Conservation (phyloP, 2,329 filamentous ascomycete genomes). For the Akanthomyces uredinophilus region DNA sequence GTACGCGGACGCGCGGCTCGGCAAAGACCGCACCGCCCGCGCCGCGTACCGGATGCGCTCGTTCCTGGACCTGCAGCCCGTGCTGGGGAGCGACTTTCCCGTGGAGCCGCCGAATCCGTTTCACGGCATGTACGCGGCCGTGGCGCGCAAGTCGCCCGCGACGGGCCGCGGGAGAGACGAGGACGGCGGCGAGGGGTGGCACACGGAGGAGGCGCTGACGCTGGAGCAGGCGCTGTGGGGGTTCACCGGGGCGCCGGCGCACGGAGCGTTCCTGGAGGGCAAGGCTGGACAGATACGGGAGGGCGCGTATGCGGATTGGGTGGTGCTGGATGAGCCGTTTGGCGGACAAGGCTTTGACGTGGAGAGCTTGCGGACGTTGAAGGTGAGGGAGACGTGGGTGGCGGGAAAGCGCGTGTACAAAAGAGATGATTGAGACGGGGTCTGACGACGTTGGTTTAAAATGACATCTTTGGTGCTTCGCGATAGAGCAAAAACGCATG, state of each 20-base stretch:
- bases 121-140: constrained; percentile 63
- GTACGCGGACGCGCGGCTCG: constrained; percentile 58
- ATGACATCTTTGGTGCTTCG: neutral
- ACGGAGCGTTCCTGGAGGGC: constrained; percentile 54
- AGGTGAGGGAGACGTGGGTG: constrained; percentile 64
- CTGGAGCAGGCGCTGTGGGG: constrained; percentile 56
- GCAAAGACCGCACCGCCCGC: constrained; percentile 43
- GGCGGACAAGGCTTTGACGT: constrained; percentile 36
- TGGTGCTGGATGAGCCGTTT: constrained; percentile 59
- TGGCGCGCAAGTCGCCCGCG: constrained; percentile 54
- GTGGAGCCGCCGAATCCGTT: constrained; percentile 65
- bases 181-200: constrained; percentile 50
- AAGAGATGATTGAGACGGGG: neutral
- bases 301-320: constrained; percentile 65
- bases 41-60: constrained; percentile 65
- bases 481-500: neutral
- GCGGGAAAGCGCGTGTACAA: constrained; percentile 48
- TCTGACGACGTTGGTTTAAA: neutral
- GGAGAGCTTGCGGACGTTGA: constrained; percentile 48
- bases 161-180: constrained; percentile 42
- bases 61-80: constrained; percentile 46
- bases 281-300: constrained; percentile 53
- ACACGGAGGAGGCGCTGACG: constrained; percentile 53
- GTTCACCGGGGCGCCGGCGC: constrained; percentile 56
- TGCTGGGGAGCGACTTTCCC: constrained; percentile 67